Percentiles rank a stretch among this genome's conserved stretches.
phyloP scores from a whole-genome alignment of 2,329 filamentous ascomycete genomes.

The Aspergillus sp. region DNA sequence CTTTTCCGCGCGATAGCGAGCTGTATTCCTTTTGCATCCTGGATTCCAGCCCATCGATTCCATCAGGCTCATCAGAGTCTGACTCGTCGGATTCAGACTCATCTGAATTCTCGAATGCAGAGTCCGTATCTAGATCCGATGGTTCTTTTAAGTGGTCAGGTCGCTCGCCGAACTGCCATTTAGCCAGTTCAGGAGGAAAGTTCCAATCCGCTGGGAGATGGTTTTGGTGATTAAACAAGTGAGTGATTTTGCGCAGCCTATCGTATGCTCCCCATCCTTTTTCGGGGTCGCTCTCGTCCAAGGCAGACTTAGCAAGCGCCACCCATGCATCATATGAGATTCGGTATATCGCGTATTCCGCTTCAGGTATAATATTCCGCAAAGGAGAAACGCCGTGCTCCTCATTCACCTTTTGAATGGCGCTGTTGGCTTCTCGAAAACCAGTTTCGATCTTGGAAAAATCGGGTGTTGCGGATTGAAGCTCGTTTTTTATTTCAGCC shows the following conservation, averaged over 20 bases:
- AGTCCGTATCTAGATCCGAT: background rate
- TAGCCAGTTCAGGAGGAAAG: background rate
- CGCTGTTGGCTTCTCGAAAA: background rate
- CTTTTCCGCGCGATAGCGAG: constrained; percentile 4
- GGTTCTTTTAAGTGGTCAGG: background rate
- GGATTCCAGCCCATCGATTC: constrained; percentile 1
- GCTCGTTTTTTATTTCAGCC: background rate
- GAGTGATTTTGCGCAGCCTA: background rate
- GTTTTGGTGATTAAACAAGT: background rate
- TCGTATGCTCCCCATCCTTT: background rate
- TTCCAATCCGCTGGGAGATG: background rate
- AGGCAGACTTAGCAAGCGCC: background rate
- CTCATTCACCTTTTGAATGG: background rate
- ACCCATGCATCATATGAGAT: too few species aligned
- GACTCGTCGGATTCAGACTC: constrained; percentile 1
- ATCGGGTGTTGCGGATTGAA: background rate
- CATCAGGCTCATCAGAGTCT: background rate
- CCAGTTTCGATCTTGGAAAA: background rate
- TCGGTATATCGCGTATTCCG: background rate
- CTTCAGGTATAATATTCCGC: background rate
- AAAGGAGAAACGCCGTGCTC: background rate
- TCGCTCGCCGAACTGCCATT: background rate
- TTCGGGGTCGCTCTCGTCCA: background rate
- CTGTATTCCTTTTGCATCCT: constrained; percentile 20
- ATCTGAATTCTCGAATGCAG: background rate